Base-by-base conservation (phyloP, 805 yeast species). In the Komagataella ulmi region DNA sequence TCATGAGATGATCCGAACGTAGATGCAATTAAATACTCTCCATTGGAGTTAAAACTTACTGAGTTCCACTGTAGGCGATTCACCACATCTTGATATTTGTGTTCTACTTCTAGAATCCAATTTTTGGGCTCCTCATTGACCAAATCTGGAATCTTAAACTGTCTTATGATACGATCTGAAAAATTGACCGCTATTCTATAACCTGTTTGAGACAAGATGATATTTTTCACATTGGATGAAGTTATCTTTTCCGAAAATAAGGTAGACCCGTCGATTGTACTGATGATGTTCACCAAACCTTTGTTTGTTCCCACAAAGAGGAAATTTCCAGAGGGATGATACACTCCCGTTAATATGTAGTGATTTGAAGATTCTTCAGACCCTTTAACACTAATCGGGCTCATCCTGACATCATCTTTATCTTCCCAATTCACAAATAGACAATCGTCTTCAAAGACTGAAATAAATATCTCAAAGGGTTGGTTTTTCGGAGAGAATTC, bases 1-100 rank as follows among this genome's bases (percentile, higher is more conserved):
- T 88, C 96, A 61, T 89, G 96, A 0, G 93, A 83, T 4, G 90
- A 82, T 10, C 95, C 96, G 63, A 79, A 81, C 0, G 96, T 85
- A 0, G 95, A 81, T 0, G 97, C 97, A 50, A 88, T 81, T n/a
- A 90, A 66, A 62, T 85, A 90, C 53, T 91, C 97, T 1, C 81
- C 83, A 57, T 79, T 81, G 52, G 82, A 79, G 56, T 86, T 85
- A 66, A 86, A 83, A 7, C 81, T 69, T 3, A 88, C 81, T 0
- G 88, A 73, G 62, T 88, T 89, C 97, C 97, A 90, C 62, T 88
- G 96, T 49, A 88, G 70, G 55, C 84, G 71, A 65, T 88, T 90
- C 43, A 90, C 95, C 49, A 88, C 88, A 64, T 90, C 97, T 64
- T 89, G 96, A 61, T 88, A 90, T 59, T 79, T 81, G 61, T 86